These are phyloP conservation scores for Tulasnella calospora DNA, from an alignment of 768 basidiomycete genomes.

Conservation along the genomic window DNA sequence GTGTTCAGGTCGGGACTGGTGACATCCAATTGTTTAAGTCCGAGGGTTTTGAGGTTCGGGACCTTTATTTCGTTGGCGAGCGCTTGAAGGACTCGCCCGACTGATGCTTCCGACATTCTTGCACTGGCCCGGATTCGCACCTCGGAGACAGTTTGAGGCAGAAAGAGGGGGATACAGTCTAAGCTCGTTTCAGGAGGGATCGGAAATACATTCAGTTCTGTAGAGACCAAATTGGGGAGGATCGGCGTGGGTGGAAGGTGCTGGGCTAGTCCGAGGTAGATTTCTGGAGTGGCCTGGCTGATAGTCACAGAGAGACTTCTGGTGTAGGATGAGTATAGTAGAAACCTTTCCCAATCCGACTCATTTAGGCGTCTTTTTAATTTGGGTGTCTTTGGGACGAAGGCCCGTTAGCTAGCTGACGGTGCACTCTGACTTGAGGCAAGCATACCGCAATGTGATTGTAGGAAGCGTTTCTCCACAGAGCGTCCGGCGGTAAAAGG, in stretches of 20 bases:
- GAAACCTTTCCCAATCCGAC: neutral
- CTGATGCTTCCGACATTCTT: too few relatives aligned
- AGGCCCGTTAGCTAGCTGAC: neutral
- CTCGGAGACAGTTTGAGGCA: neutral
- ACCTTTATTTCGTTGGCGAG: neutral
- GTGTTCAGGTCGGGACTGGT: neutral
- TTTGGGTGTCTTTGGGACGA: neutral
- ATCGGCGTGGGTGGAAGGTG: neutral
- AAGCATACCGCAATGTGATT: neutral
- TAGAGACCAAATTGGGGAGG: neutral
- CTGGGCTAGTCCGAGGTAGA: neutral
- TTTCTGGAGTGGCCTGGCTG: neutral
- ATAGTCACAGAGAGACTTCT: neutral
- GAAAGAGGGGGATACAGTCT: neutral
- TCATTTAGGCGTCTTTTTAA: neutral
- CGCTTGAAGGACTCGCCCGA: neutral
- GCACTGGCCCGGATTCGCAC: neutral
- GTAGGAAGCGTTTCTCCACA: neutral
- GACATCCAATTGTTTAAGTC: neutral
- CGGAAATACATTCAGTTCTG: neutral
- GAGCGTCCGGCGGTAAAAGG: neutral
- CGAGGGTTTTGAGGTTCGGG: neutral
- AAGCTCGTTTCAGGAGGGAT: neutral
- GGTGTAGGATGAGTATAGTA: neutral
- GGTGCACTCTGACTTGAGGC: too few relatives aligned